Base-by-base conservation (phyloP, 2,329 filamentous ascomycete genomes). In the Dactylellina haptotyla region DNA sequence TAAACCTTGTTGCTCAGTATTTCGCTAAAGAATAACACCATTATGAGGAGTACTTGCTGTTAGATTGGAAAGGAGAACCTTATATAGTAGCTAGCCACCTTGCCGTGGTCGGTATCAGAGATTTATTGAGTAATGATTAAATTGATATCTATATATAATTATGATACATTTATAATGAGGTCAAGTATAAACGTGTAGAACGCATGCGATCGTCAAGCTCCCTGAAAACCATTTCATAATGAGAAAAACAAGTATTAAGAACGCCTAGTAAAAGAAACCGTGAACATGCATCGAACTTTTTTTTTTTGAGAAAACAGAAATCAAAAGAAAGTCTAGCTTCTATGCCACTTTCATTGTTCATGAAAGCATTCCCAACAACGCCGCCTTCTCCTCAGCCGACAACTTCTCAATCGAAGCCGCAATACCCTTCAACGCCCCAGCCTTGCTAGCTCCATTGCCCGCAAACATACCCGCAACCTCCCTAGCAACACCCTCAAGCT, bases 311-410 rank as follows among this genome's bases (percentile, higher is more conserved):
- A 6, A 50, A 50, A 26, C 14, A 59, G 8, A 48, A 39, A 37
- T 9, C 23, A 54, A 53, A 34, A 30, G 10, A 61, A 53, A 59
- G 50, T 25, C 56, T 30, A 43, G 23, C 8, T 6, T 8, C 16
- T 25, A 25, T 25, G 16, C 10, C 30, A 41, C 9, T 26, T 41
- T 28, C 28, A 30, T 18, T 26, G 14, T 39, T 28, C 30, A 72
- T 20, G 61, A 56, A 61, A 78, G 72, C 64, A 76, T 39, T 81
- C 85, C 87, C 64, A 97, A 84, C 59, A 96, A 86, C 81, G 90
- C 87, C 82, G 97, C 93, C 81, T 92, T 90, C 85, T 99, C 93
- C 76, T 87, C 88, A 56, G 93, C 90, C 16, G 93, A 92, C 84
- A 99, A 87, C 81, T 94, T 93, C 78, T 90, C 88, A 77, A 98